phyloP scores from a whole-genome alignment of 441 rosid species.

The Melastoma candidum region DNA sequence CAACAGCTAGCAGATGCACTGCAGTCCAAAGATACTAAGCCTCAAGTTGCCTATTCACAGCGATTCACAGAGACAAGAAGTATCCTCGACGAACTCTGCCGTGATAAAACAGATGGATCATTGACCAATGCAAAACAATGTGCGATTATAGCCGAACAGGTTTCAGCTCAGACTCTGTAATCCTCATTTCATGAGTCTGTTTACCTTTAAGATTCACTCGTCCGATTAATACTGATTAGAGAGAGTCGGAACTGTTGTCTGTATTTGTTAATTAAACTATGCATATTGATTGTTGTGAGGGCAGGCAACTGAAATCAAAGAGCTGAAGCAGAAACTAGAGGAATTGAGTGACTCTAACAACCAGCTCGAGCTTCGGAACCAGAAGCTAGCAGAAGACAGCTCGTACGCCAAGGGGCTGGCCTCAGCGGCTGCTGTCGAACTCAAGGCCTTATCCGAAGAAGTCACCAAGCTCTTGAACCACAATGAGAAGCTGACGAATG shows the following conservation, averaged over 20 bases:
- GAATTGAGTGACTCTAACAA: slow-evolving; percentile 50
- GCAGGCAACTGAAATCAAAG: slow-evolving; percentile 66
- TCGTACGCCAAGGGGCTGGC: slow-evolving; percentile 93
- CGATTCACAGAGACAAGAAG: slow-evolving; percentile 28
- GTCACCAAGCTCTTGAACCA: slow-evolving; percentile 88
- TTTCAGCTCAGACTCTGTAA: slow-evolving; percentile 14
- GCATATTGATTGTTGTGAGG: background rate
- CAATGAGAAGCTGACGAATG: slow-evolving; percentile 60
- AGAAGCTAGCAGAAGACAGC: slow-evolving; percentile 83
- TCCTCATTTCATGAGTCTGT: too few relatives aligned
- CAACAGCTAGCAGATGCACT: slow-evolving; percentile 69
- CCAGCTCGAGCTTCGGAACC: slow-evolving; percentile 52
- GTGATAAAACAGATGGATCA: slow-evolving; percentile 25
- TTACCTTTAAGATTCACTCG: too few relatives aligned
- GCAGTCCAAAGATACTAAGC: slow-evolving; percentile 33
- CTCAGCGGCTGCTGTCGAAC: slow-evolving; percentile 95
- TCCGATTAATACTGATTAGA: too few relatives aligned
- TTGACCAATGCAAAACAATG: slow-evolving; percentile 27
- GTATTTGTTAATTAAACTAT: too few relatives aligned
- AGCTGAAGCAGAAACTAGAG: slow-evolving; percentile 48
- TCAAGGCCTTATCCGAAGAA: slow-evolving; percentile 94
- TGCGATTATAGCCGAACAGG: slow-evolving; percentile 43
- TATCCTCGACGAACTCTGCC: slow-evolving; percentile 21
- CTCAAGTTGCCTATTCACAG: slow-evolving; percentile 30
- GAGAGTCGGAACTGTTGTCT: too few relatives aligned